Conservation (phyloP, 768 basidiomycete genomes). For the Trametes gibbosa region DNA sequence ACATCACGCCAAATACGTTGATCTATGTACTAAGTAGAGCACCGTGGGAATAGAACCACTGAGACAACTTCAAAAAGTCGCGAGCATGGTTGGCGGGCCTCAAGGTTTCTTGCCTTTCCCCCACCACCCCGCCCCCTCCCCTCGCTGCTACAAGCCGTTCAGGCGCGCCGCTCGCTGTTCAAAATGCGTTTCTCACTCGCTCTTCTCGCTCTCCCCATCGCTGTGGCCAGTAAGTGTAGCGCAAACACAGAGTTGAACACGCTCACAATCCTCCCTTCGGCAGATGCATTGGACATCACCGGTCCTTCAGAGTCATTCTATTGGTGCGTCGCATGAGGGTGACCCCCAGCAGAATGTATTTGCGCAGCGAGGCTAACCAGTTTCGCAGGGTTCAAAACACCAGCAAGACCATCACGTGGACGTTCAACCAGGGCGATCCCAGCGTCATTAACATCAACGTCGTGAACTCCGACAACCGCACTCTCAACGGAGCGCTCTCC, state of each 20-base stretch:
- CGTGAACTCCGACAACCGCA: conserved; percentile 30
- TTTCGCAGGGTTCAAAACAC: conserved; percentile 33
- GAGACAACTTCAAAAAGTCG: conserved; percentile 9
- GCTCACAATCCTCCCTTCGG: background rate
- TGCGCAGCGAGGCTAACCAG: background rate
- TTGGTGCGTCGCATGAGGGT: conserved; percentile 27
- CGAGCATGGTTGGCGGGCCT: conserved; percentile 4
- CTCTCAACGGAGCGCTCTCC: conserved; percentile 37
- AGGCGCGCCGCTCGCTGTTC: conserved; percentile 9
- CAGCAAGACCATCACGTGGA: conserved; percentile 37
- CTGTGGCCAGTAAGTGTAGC: conserved; percentile 21
- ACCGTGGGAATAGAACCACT: conserved; percentile 14
- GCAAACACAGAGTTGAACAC: too few species aligned
- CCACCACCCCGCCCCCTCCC: conserved; percentile 7
- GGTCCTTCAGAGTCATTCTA: conserved; percentile 29
- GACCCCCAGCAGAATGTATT: background rate
- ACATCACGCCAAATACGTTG: background rate
- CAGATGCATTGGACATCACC: conserved; percentile 32
- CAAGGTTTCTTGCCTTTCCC: conserved; percentile 18
- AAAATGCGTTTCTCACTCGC: conserved; percentile 30
- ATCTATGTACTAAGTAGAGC: background rate
- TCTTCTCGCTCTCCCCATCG: conserved; percentile 29
- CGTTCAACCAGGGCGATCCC: conserved; percentile 32
- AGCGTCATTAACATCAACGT: conserved; percentile 33
- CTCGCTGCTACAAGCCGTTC: conserved; percentile 17